Conservation (phyloP, 2,329 filamentous ascomycete species). For the Aspergillus hortae region DNA sequence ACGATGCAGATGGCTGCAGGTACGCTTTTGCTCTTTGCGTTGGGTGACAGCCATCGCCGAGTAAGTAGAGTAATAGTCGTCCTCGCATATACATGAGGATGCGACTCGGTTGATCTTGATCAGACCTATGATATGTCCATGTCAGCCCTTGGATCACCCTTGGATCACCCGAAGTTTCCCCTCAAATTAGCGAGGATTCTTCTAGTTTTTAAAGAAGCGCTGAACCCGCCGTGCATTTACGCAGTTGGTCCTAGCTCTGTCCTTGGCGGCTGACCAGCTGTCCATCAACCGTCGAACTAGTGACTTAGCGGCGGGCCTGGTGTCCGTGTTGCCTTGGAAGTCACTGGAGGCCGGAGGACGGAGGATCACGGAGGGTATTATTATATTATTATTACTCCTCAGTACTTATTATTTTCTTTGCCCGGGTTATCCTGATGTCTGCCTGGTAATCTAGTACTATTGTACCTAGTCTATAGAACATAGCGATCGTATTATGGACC, state of each 20-base stretch:
- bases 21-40: neutral
- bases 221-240: conserved; percentile 3
- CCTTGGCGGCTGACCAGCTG: neutral
- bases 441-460: neutral
- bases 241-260: conserved; percentile 5
- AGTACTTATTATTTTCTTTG: too few relatives aligned
- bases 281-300: conserved; percentile 7
- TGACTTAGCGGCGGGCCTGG: neutral
- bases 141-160: neutral
- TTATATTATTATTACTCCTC: too few relatives aligned
- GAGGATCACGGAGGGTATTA: too few relatives aligned
- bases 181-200: neutral
- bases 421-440: neutral
- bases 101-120: too few relatives aligned
- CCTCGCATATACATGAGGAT: neutral
- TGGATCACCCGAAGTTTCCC: neutral
- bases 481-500: conserved; percentile 1
- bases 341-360: too few relatives aligned
- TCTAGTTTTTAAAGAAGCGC: conserved; percentile 1
- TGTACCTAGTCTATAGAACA: neutral
- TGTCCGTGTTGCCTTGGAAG: neutral
- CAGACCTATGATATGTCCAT: too few relatives aligned
- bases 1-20: neutral
- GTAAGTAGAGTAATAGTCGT: neutral
- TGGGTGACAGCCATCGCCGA: neutral